Evolutionary conservation across 176 grass and related monocot species (phyloP), one percentile per base, ranked within the genome.

Genomic region (Aegilops tauschii): DNA sequence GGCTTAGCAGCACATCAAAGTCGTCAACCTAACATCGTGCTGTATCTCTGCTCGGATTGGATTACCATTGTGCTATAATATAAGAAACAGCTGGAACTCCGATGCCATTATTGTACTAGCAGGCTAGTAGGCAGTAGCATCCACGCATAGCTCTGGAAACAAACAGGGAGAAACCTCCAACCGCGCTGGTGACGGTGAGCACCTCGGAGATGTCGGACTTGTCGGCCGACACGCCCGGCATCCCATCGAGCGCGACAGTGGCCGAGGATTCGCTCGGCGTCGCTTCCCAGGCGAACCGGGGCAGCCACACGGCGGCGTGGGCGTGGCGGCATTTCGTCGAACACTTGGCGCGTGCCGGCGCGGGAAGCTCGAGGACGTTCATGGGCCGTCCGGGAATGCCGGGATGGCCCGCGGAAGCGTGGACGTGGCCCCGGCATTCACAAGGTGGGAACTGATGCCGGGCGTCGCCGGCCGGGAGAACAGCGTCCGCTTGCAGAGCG

Each of bases 311-410:
- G 5, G 5, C 6, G 6, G 54, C 18, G 2, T 58, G 18, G 6
- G 16, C 50, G 16, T 18, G 50, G 16, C 16, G 50, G 54, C 54
- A 58, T 58, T 8, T 8, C 7, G 54, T 58, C 54, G 6, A 58
- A 0, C 54, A 58, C 2, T 0, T 58, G 54, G 2, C 0, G 52
- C 0, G 54, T 58, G 54, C 0, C 17, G 52, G 52, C 2, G 17
- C 6, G 52, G 52, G 52, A 8, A 20, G 52, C 6, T 58, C 0
- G 52, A 20, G 4, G 0, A 56, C 50, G 50, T 1, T 56, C 52
- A 17, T 0, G 0, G 17, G 8, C 6, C 54, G 6, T 52, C 17
- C 17, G 17, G 52, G 17, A 0, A 20, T 56, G 52, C 1, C 0
- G 49, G 0, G 14, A 17, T 52, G 49, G 14, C 4, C 54, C 6